Base-by-base conservation (phyloP, 805 yeast species). In the Kluyveromyces nonfermentans region DNA sequence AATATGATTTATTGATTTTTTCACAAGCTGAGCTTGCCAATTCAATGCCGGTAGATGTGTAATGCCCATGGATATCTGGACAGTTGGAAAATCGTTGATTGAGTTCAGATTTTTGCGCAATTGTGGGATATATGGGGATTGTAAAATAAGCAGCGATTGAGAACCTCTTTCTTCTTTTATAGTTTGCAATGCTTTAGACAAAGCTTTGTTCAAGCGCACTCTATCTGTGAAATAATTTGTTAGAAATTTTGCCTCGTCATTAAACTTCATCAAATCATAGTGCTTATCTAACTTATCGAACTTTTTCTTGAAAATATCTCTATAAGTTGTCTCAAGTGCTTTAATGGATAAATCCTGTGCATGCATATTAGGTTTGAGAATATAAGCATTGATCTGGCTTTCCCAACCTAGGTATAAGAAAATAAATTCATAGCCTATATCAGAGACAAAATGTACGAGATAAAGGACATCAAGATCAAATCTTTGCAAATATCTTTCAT, bases 1-100 rank as follows among this genome's bases (percentile, higher is more conserved):
- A 59, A 79, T 78, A 50, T 84, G 88, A 52, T 80, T 81, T 35
- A 81, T 70, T 4, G 86, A 67, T 49, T 86, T 68, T 49, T 78
- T 80, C 43, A 80, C 67, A 7, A 86, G 71, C 12, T 77, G 67
- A 1, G 75, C 60, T 58, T 86, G 93, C 96, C 96, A 88, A 4
- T 88, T 82, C 41, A 89, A 65, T 4, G 89, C 81, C 9, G 90
- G 88, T 25, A 84, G 61, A 1, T 77, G 65, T 16, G 77, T 56
- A 50, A 80, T 85, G 37, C 77, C 71, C 17, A 77, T 69, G 16
- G 72, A 68, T 74, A 84, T 73, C 45, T 72, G 72, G 32, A 88
- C 65, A 1, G 77, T 69, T 4, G 95, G 94, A 51, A 82, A 71
- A 17, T 75, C 79, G 7, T 65, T 46, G 4, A 80, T 53, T 1